Conservation (phyloP, 495 filamentous ascomycete species). For the Neurospora tetrasperma region DNA sequence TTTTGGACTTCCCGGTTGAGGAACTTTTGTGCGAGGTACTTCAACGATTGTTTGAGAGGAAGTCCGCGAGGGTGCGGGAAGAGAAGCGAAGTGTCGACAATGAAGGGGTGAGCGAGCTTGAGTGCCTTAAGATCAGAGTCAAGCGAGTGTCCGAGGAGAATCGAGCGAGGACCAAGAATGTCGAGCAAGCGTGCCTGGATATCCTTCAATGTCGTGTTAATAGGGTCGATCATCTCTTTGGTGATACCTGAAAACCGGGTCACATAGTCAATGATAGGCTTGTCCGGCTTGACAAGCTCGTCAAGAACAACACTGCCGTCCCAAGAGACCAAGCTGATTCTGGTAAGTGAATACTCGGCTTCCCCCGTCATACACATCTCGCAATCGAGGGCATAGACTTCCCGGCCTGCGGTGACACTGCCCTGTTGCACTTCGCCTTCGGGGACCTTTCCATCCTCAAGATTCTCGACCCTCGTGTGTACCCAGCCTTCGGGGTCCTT, state of each 20-base stretch:
- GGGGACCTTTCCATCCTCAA: constrained; percentile 56
- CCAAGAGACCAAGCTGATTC: constrained; percentile 81
- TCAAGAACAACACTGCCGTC: constrained; percentile 74
- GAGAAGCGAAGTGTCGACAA: constrained; percentile 79
- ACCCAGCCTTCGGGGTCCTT: constrained; percentile 65
- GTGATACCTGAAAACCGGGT: constrained; percentile 90
- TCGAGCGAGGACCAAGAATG: constrained; percentile 61
- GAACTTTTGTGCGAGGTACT: constrained; percentile 72
- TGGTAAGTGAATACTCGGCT: constrained; percentile 66
- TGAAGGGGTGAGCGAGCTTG: constrained; percentile 78
- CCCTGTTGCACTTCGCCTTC: constrained; percentile 65
- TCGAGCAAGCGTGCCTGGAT: constrained; percentile 69
- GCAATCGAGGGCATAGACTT: constrained; percentile 81
- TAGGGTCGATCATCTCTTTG: constrained; percentile 60
- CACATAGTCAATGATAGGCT: constrained; percentile 79
- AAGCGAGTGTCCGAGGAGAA: constrained; percentile 85
- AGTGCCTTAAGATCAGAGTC: constrained; percentile 81
- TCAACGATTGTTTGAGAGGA: constrained; percentile 60
- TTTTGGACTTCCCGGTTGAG: constrained; percentile 80
- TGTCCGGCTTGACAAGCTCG: constrained; percentile 80
- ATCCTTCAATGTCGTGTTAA: constrained; percentile 75
- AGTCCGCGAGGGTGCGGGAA: constrained; percentile 51
- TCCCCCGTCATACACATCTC: constrained; percentile 88
- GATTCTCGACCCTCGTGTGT: constrained; percentile 55
- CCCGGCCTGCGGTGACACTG: constrained; percentile 71